Evolutionary conservation across 2,329 filamentous ascomycete genomes (phyloP).

Genomic region (Fusarium proliferatum): DNA sequence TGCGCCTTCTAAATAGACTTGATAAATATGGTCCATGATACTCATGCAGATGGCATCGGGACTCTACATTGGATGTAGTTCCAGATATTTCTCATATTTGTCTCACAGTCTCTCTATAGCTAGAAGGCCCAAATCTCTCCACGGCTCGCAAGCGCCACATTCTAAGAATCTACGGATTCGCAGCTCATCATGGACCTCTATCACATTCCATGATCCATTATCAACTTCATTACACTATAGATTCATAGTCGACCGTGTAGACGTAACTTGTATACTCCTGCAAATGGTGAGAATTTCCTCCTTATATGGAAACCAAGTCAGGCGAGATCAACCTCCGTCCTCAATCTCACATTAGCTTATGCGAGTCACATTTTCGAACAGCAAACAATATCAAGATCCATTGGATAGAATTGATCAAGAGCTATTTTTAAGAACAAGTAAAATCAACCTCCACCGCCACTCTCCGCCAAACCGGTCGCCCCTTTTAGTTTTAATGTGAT

Average conservation of each 20-base stretch:
- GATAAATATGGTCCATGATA: not conserved
- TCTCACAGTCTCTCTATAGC: not conserved
- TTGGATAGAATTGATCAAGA: constrained; percentile 21
- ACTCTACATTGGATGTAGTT: not conserved
- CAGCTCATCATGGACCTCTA: not conserved
- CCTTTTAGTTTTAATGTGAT: constrained; percentile 45
- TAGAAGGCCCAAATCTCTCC: not conserved
- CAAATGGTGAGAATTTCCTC: not conserved
- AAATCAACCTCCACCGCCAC: constrained; percentile 50
- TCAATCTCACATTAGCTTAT: not conserved
- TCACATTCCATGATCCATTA: not conserved
- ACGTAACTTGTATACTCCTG: not conserved
- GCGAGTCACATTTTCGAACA: not conserved
- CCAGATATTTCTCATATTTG: not conserved
- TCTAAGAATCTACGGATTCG: not conserved
- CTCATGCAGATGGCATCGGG: not conserved
- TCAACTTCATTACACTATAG: not conserved
- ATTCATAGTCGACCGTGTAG: not conserved
- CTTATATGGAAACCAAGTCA: not conserved
- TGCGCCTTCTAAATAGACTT: not conserved
- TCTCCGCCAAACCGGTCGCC: constrained; percentile 51
- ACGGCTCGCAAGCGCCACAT: not conserved
- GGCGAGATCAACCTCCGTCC: not conserved
- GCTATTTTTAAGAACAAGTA: constrained; percentile 26
- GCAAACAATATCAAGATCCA: constrained; percentile 4